Evolutionary conservation across 352 stramenopile genomes (phyloP), one percentile per base, ranked within the genome.

Genomic region (Pythium volutum): DNA sequence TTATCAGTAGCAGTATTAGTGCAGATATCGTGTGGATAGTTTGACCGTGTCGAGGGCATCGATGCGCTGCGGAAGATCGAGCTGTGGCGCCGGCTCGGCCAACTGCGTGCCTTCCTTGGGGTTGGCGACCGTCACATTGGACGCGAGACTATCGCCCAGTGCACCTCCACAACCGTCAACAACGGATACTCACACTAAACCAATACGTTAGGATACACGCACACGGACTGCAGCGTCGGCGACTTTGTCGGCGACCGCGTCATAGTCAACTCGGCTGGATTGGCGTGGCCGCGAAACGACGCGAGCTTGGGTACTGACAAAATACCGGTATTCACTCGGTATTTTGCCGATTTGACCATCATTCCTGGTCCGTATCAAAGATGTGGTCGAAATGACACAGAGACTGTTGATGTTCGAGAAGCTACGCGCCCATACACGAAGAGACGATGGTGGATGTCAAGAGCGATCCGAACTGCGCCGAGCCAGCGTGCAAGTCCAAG

Each of bases 401-500:
- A 52, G 46, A 25, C 46, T 26, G 25, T 36, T 25, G 46, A 52
- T 12, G 5, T 52, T 52, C 46, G 6, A 52, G 46, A 52, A 51
- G 43, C 22, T 12, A 51, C 46, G 43, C 41, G n/a, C n/a, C n/a
- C n/a, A n/a, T n/a, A n/a, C n/a, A n/a, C n/a, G n/a, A 25, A 25
- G 18, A 48, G n/a, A 59, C 3, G 7, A 77, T 83, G 69, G 64
- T 62, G 48, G 70, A 71, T 36, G 65, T 63, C 16, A 80, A 78
- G 70, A 87, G 62, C 63, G 84, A 93, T 52, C 82, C 84, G 59
- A 91, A 94, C 67, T 95, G 87, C 75, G 84, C 77, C 45, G 84
- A 95, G 65, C 87, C 87, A 26, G 84, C 76, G 55, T 95, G 87
- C 70, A 81, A 84, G 57, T 87, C 84, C 73, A 95, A 94, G 71